phyloP scores from a whole-genome alignment of 2,329 filamentous ascomycete species.

The Calonectria pteridis region DNA sequence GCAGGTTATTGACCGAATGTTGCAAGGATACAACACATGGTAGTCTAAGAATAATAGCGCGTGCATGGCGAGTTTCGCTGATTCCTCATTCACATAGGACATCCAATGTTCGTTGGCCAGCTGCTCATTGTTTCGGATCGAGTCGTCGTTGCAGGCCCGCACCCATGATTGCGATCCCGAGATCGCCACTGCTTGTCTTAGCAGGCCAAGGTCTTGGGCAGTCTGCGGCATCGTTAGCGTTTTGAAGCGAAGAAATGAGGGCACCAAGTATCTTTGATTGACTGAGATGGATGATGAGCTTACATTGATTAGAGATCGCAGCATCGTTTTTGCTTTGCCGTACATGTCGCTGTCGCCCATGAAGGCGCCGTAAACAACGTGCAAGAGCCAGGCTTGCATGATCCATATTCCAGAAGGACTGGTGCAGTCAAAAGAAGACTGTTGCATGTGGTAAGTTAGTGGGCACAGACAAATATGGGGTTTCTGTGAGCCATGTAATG shows the following conservation, averaged over 20 bases:
- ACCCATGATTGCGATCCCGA: slow-evolving; percentile 28
- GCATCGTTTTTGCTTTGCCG: slow-evolving; percentile 43
- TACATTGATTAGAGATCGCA: slow-evolving; percentile 45
- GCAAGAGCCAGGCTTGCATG: slow-evolving; percentile 47
- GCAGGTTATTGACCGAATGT: slow-evolving; percentile 45
- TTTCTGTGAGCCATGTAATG: too few relatives aligned
- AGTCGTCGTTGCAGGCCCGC: background rate
- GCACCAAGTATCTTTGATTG: background rate
- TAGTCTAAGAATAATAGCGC: slow-evolving; percentile 47
- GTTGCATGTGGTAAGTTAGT: background rate
- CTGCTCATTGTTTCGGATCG: slow-evolving; percentile 21
- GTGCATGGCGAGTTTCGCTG: slow-evolving; percentile 47
- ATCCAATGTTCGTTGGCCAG: slow-evolving; percentile 40
- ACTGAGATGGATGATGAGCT: background rate
- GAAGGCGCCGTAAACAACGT: slow-evolving; percentile 47
- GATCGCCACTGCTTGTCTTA: slow-evolving; percentile 41
- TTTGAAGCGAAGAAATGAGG: background rate
- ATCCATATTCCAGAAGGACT: slow-evolving; percentile 41
- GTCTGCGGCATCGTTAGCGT: slow-evolving; percentile 24
- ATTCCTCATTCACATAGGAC: slow-evolving; percentile 45
- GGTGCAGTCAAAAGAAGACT: slow-evolving; percentile 39
- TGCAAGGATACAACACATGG: slow-evolving; percentile 47
- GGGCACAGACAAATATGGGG: too few relatives aligned
- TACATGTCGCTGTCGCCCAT: slow-evolving; percentile 42
- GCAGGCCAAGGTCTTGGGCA: slow-evolving; percentile 43